Conservation (phyloP, 768 basidiomycete species). For the Xerocomellus chrysenteron region DNA sequence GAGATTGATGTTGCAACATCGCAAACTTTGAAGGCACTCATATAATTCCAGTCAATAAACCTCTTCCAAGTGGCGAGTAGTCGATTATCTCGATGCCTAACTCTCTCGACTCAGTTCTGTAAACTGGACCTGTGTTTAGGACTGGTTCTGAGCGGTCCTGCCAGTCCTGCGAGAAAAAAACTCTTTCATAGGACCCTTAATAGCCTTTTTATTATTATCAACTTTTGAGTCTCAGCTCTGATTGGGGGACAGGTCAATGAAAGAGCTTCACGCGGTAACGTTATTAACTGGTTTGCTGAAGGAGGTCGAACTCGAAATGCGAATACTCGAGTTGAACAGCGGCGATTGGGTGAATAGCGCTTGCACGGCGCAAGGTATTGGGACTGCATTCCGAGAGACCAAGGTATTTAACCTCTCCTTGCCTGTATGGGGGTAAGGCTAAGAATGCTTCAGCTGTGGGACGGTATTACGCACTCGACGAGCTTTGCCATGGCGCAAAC, state of each 20-base stretch:
- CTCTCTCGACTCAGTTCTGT: constrained; percentile 34
- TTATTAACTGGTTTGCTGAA: too few species aligned
- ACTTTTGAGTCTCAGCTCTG: too few species aligned
- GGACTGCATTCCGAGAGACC: constrained; percentile 55
- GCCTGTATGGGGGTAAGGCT: constrained; percentile 18
- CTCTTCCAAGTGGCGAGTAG: constrained; percentile 53
- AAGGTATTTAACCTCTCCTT: constrained; percentile 45
- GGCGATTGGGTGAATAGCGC: constrained; percentile 48
- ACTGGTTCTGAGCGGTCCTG: too few species aligned
- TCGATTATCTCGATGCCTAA: constrained; percentile 50
- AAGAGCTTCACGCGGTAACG: too few species aligned
- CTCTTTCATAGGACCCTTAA: too few species aligned
- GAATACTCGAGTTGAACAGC: constrained; percentile 54
- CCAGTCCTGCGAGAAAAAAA: too few species aligned
- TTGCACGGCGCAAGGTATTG: constrained; percentile 47
- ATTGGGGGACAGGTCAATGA: too few species aligned
- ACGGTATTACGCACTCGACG: constrained; percentile 40
- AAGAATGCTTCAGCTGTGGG: neutral
- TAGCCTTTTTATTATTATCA: too few species aligned
- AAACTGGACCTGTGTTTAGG: too few species aligned
- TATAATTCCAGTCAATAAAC: constrained; percentile 49
- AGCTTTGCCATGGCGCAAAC: constrained; percentile 52
- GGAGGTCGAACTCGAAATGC: constrained; percentile 43
- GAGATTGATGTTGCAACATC: too few species aligned
- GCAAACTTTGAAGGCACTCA: constrained; percentile 14